Percentiles rank a stretch among this genome's conserved stretches.
Conservation (phyloP, 2,329 filamentous ascomycete species). For the Botrytis tulipae region DNA sequence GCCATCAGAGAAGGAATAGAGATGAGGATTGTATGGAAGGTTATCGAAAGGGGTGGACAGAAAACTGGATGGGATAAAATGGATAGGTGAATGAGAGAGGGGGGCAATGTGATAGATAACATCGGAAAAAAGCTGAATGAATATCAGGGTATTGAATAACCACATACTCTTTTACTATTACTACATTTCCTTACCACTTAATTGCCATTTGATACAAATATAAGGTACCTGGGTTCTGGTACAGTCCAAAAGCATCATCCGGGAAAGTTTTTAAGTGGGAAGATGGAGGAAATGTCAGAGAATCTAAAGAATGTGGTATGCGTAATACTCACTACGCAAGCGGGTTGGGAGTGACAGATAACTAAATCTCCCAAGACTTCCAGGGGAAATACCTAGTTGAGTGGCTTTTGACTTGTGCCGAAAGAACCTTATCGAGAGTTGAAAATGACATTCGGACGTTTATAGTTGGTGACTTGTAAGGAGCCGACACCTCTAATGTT, state of each 20-base stretch:
- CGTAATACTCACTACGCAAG: background rate
- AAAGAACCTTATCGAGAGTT: background rate
- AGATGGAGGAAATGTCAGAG: background rate
- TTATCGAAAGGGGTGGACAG: background rate
- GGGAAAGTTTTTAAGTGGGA: background rate
- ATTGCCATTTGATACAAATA: background rate
- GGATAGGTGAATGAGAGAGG: background rate
- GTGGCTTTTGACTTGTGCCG: background rate
- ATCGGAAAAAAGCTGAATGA: background rate
- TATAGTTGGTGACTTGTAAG: background rate
- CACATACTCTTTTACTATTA: background rate
- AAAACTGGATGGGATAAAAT: background rate
- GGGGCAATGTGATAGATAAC: background rate
- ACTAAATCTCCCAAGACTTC: background rate
- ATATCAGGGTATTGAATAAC: background rate
- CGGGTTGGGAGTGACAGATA: background rate
- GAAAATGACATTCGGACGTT: no score
- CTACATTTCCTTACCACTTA: background rate
- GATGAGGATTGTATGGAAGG: background rate
- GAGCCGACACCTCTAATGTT: background rate
- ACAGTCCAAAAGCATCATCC: background rate
- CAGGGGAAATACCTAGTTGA: background rate
- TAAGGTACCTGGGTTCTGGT: background rate
- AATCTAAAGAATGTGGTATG: background rate
- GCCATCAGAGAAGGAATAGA: background rate